Evolutionary conservation across 768 basidiomycete genomes (phyloP), one percentile per base, ranked within the genome.

Genomic region (Rubroboletus pulcherrimus): DNA sequence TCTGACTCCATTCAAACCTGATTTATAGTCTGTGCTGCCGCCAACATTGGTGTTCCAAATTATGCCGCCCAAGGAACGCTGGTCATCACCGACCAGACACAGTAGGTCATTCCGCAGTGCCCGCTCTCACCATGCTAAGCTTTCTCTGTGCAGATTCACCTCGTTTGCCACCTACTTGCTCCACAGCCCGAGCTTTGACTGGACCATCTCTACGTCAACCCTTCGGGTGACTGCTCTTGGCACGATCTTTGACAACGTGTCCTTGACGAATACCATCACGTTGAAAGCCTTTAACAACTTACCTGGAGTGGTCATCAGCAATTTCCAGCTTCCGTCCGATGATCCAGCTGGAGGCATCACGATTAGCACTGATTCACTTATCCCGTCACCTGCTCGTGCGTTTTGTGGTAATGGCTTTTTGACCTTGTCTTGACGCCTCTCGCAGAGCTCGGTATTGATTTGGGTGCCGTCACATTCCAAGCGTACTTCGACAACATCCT

Each of bases 271-370:
- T 70, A 73, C 76, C 2, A 65, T 89, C 38, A 70, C 81, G 5
- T 78, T 89, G 73, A 84, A 82, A 63, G 88, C 86, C 5, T 89
- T 89, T 69, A 84, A 89, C 56, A 78, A 79, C 31, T 73, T 90
- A 7, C 84, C 85, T 8, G 86, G 86, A 7, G 83, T 88, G 41
- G 83, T 81, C 7, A 86, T 89, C 65, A 81, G 77, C 57, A 84
- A 87, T 71, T 89, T 89, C 74, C 73, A 83, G 64, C 75, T 89
- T 53, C 87, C 87, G 1, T 78, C 79, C 4, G 85, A 89, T 59
- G 82, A 85, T 61, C 77, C 83, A 41, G 79, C 78, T 35, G 87
- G 86, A 52, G 86, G 87, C 30, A 88, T 88, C 55, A 80, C 80
- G 49, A 83, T 89, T 49, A 84, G 84, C 60, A 86, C 85, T 5